These are phyloP conservation scores for Fusarium denticulatum DNA, from an alignment of 2,329 filamentous ascomycete species.

Conservation along the genomic window DNA sequence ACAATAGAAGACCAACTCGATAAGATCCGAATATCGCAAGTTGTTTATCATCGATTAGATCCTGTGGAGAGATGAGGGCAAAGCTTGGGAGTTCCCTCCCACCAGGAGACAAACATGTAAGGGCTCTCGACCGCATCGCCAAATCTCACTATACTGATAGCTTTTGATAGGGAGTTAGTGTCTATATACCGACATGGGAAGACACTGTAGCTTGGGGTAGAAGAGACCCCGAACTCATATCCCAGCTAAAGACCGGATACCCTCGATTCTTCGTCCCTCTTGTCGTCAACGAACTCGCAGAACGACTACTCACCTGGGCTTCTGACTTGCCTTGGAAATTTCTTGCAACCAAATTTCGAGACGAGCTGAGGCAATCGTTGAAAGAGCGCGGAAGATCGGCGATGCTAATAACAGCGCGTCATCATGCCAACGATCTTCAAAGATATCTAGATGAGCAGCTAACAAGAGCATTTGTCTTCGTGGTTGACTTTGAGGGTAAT, in stretches of 20 bases:
- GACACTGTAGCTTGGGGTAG: constrained; percentile 41
- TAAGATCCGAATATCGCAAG: not conserved
- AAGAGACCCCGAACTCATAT: constrained; percentile 32
- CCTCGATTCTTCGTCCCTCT: constrained; percentile 44
- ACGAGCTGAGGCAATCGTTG: not conserved
- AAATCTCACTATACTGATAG: not conserved
- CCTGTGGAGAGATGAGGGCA: constrained; percentile 2
- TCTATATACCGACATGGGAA: constrained; percentile 45
- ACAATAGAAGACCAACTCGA: not conserved
- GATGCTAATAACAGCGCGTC: constrained; percentile 26
- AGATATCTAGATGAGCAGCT: constrained; percentile 24
- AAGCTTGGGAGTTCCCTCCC: constrained; percentile 39
- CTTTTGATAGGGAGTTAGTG: constrained; percentile 40
- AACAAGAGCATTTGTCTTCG: not conserved
- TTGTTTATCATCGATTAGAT: not conserved
- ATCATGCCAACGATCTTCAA: constrained; percentile 25
- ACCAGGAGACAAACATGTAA: constrained; percentile 42
- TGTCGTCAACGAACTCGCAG: constrained; percentile 34
- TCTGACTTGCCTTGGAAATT: not conserved
- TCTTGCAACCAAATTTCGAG: not conserved
- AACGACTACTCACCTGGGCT: constrained; percentile 31
- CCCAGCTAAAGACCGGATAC: constrained; percentile 41
- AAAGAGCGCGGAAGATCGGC: not conserved
- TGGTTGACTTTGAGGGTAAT: constrained; percentile 13
- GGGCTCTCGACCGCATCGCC: not conserved